A percentile compares a stretch with the other conserved stretches of the same genome.
Conservation (phyloP, 2,329 filamentous ascomycete genomes). For the Paracorniculantispora psalliotae region DNA sequence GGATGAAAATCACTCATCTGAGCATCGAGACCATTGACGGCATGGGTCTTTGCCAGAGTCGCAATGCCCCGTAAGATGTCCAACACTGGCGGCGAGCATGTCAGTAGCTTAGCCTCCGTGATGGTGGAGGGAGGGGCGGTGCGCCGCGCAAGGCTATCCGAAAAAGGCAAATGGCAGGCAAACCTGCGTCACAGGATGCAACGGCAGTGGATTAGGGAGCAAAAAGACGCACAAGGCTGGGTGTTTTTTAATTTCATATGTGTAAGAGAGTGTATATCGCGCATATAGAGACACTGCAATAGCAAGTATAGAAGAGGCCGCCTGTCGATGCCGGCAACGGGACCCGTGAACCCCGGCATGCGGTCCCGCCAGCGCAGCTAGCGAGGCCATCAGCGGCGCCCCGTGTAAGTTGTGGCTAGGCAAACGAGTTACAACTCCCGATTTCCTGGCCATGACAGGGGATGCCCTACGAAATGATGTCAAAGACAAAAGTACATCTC, state of each 20-base stretch:
- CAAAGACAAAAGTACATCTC: no score
- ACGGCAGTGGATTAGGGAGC: no score
- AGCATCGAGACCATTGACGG: not conserved
- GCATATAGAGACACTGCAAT: not conserved
- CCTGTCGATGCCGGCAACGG: not conserved
- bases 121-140: not conserved
- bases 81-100: no score
- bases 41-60: not conserved
- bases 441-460: no score
- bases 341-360: constrained; percentile 3
- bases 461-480: no score
- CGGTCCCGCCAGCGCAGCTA: not conserved
- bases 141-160: constrained; percentile 1
- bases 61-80: not conserved
- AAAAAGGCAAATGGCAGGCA: constrained; percentile 7
- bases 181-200: constrained; percentile 3
- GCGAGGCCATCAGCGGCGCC: not conserved
- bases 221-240: no score
- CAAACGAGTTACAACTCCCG: no score
- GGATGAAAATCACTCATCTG: not conserved
- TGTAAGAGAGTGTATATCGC: not conserved
- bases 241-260: not conserved
- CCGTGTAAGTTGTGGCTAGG: constrained; percentile 9
- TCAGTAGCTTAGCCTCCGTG: not conserved
- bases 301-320: not conserved